Evolutionary conservation across 2,329 filamentous ascomycete species (phyloP), one percentile per base, ranked within the genome.

Genomic region (Penicillium sp.): DNA sequence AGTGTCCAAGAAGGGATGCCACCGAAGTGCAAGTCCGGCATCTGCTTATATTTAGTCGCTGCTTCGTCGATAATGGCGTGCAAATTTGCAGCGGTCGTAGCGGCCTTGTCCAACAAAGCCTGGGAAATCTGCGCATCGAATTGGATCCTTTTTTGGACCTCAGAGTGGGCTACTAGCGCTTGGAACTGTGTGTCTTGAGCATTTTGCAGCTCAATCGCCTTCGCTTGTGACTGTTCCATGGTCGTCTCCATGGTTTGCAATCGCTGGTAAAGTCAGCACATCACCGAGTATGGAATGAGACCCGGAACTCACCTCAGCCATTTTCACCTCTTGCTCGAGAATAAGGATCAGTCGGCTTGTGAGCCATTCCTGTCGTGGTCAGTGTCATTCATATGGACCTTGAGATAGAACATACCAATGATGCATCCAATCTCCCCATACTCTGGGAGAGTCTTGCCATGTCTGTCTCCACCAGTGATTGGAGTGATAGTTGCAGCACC

Each of bases 111-210:
- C 20, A 71, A 46, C 25, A 71, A 51, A n/a, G 64, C 58, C 39
- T 68, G 60, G 0, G 62, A 66, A 6, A 68, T 51, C 38, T 60
- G 59, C 8, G 64, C 53, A 20, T 62, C 61, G 1, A 42, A 53
- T 32, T 64, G 54, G 4, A 70, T 42, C 7, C 54, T 54, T 29
- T 68, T 56, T 40, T 69, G 66, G 2, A 60, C 42, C 29, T 52
- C 52, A 3, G 55, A 59, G 9, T 69, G 65, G 12, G 59, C 57
- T 23, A 56, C 42, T 1, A 67, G 45, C 0, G 59, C 50, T 45
- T 70, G 59, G 6, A 63, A 62, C 41, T 75, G 71, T 23, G 62
- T 53, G n/a, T 52, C 24, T 32, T 75, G 71, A 5, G 59, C 54
- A 45, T 59, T 57, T 20, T 66, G 65, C 9, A 75, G 47, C 13